phyloP scores from a whole-genome alignment of 805 yeast genomes.

The Barnettozyma salicaria region DNA sequence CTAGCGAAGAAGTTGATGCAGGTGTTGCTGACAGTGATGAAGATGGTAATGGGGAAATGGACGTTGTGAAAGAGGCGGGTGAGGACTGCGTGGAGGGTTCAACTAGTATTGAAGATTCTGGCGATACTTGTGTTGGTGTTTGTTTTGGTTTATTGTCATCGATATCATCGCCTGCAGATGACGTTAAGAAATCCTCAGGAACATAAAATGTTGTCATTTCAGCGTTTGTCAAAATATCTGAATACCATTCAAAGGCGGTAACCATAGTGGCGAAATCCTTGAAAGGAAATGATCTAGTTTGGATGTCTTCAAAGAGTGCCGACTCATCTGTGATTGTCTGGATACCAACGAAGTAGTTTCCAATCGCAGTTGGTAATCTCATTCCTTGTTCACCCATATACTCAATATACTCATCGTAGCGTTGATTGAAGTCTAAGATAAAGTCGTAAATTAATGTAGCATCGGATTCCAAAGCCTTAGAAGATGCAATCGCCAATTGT shows the following conservation, averaged over 20 bases:
- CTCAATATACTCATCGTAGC: conserved; percentile 14
- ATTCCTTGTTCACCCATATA: conserved; percentile 23
- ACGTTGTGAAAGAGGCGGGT: neutral
- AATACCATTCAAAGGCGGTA: conserved; percentile 24
- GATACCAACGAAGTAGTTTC: conserved; percentile 30
- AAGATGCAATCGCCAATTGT: conserved; percentile 17
- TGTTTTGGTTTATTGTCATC: too few species aligned
- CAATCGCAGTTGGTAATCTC: conserved; percentile 30
- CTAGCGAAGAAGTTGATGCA: neutral
- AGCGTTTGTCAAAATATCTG: conserved; percentile 13
- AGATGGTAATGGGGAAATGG: conserved; percentile 1
- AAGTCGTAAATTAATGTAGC: conserved; percentile 19
- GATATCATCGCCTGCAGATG: neutral
- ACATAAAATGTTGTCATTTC: conserved; percentile 18
- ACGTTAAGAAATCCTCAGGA: conserved; percentile 21
- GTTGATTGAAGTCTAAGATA: conserved; percentile 16
- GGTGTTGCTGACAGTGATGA: neutral
- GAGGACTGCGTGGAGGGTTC: neutral
- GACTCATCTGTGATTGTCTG: conserved; percentile 24
- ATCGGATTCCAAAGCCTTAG: conserved; percentile 20
- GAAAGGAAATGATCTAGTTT: conserved; percentile 30
- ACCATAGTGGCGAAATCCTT: conserved; percentile 31
- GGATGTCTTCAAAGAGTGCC: conserved; percentile 24
- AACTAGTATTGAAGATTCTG: too few species aligned
- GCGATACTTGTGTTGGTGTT: too few species aligned